Evolutionary conservation across 805 yeast genomes (phyloP), one percentile per base, ranked within the genome.

Genomic region (Huiozyma naganishii): DNA sequence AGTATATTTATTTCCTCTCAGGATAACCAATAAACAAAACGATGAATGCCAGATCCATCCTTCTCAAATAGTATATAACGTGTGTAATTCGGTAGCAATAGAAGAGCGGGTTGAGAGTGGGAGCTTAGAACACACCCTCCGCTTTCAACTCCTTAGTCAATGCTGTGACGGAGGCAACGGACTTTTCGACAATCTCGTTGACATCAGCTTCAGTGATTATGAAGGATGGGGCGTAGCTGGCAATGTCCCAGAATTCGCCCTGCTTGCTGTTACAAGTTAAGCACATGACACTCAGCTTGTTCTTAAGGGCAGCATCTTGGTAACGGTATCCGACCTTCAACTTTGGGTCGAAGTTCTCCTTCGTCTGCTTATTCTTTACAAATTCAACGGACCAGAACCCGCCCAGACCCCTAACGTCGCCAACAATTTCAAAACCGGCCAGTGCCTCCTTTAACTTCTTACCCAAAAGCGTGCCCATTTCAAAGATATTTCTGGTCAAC

Each of bases 321-420:
- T 68, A 52, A 29, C 57, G 52, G 41, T 63, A 59, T 32, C 70
- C 74, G 35, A 71, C 59, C 39, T 63, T 60, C 36, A 62, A 45
- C 12, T 55, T 53, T 36, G 64, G 57, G 32, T 63, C 67, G 47
- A 74, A 74, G 9, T 71, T 64, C 55, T 73, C 74, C 52, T 74
- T 76, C 13, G 80, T 71, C 12, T 53, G 58, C 48, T 67, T 72
- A 53, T 77, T 69, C 52, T 74, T 69, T 46, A 76, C 81, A 41
- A 76, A 65, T 58, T 78, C 83, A 39, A 78, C 52, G 5, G 77
- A 66, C 71, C 79, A 68, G 61, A 78, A 78, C 35, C 76, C 73
- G 48, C 83, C 83, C 45, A 74, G 64, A 43, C 84, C 84, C 60
- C 84, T 70, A 34, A 78, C 71, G 50, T 78, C 79, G 46, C 81